Conservation (phyloP, 129 eudicot genomes). For the Chrysanthemum lavandulifolium region DNA sequence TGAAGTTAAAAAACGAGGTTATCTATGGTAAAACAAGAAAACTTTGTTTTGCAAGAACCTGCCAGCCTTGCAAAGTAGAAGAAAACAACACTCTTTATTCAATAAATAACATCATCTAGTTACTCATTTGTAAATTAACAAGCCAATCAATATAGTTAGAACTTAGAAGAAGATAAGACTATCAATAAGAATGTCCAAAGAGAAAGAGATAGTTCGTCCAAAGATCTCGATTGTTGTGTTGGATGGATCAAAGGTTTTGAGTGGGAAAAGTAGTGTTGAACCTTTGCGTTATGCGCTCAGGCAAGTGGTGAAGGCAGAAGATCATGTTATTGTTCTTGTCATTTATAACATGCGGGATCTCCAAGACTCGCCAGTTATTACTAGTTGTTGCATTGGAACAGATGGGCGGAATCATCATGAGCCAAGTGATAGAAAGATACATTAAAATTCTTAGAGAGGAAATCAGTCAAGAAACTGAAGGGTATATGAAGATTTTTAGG, state of each 20-base stretch:
- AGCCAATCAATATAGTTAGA: not conserved
- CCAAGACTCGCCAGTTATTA: constrained; percentile 29
- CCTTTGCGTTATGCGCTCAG: constrained; percentile 37
- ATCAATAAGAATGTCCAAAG: not conserved
- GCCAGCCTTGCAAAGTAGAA: constrained; percentile 23
- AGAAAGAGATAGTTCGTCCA: not conserved
- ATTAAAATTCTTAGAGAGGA: constrained; percentile 33
- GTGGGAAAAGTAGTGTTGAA: constrained; percentile 23
- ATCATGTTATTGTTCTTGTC: constrained; percentile 44
- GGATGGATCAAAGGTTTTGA: constrained; percentile 37
- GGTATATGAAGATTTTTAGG: constrained; percentile 27
- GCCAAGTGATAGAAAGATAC: constrained; percentile 22
- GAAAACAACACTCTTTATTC: constrained; percentile 6
- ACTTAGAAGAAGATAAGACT: not conserved
- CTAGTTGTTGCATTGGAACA: constrained; percentile 33
- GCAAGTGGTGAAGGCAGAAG: constrained; percentile 26
- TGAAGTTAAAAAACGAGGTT: constrained; percentile 14
- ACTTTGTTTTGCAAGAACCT: constrained; percentile 25
- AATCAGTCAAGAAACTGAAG: constrained; percentile 34
- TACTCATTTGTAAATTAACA: not conserved
- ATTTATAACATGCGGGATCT: constrained; percentile 28
- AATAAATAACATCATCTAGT: constrained; percentile 17
- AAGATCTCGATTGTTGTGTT: constrained; percentile 39
- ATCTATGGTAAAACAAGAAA: constrained; percentile 32
- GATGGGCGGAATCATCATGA: constrained; percentile 27